Conservation (phyloP, 1,284 basidiomycete genomes). For the Pseudozyma flocculosa region DNA sequence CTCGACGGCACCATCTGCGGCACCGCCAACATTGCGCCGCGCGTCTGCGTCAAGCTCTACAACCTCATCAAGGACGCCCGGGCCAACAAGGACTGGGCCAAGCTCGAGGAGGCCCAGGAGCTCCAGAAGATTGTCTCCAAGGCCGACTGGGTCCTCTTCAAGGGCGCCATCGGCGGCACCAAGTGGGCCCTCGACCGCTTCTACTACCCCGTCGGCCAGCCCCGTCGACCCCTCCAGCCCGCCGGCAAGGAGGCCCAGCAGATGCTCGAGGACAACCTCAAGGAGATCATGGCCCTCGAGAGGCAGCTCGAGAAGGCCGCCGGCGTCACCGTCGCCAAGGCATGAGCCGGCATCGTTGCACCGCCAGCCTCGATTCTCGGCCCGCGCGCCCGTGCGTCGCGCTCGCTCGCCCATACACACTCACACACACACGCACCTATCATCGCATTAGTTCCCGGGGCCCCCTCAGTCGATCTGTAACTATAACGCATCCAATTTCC, state of each 20-base stretch:
- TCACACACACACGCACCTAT: too few relatives aligned
- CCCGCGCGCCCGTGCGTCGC: too few relatives aligned
- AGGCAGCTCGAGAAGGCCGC: conserved; percentile 62
- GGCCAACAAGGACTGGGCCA: conserved; percentile 9
- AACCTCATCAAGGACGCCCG: conserved; percentile 63
- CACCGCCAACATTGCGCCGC: conserved; percentile 59
- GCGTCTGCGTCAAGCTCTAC: conserved; percentile 68
- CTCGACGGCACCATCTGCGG: conserved; percentile 39
- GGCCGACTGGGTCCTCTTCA: conserved; percentile 77
- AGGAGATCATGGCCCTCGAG: conserved; percentile 69
- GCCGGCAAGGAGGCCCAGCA: conserved; percentile 63
- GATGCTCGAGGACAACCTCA: conserved; percentile 70
- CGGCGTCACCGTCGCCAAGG: conserved; percentile 24
- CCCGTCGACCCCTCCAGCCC: conserved; percentile 73
- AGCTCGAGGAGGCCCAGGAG: conserved; percentile 69
- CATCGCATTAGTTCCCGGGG: too few relatives aligned
- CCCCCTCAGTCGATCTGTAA: too few relatives aligned
- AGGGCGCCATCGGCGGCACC: conserved; percentile 75
- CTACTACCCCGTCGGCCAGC: conserved; percentile 71
- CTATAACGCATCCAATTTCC: too few relatives aligned
- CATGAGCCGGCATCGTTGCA: conserved; percentile 4
- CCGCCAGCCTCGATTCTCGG: too few relatives aligned
- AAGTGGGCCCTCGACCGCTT: conserved; percentile 75
- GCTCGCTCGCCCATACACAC: too few relatives aligned
- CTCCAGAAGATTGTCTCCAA: conserved; percentile 77